phyloP scores from a whole-genome alignment of 2,329 filamentous ascomycete genomes.

The Monosporascus sp. region DNA sequence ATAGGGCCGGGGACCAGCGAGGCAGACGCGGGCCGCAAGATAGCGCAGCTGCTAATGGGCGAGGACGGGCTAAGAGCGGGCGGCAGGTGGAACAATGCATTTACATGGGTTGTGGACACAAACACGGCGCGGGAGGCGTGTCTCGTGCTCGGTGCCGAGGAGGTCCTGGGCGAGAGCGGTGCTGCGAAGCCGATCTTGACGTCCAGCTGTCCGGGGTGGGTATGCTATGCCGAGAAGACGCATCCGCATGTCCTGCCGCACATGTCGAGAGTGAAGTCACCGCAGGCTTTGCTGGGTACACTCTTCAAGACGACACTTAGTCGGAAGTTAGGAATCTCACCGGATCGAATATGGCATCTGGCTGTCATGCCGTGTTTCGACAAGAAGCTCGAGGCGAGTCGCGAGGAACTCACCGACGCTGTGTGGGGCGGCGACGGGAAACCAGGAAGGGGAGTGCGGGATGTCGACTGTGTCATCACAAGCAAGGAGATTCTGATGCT shows the following conservation, averaged over 20 bases:
- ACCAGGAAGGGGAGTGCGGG: constrained; percentile 59
- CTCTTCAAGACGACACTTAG: constrained; percentile 83
- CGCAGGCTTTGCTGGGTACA: constrained; percentile 86
- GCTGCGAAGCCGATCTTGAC: constrained; percentile 63
- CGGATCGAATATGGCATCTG: constrained; percentile 85
- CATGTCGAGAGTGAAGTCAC: constrained; percentile 85
- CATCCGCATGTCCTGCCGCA: constrained; percentile 91
- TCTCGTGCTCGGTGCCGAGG: constrained; percentile 72
- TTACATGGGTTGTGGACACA: constrained; percentile 87
- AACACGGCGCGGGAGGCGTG: constrained; percentile 77
- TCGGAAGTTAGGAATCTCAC: constrained; percentile 63
- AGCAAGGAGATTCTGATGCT: constrained; percentile 91
- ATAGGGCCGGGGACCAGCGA: constrained; percentile 68
- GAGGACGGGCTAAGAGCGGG: constrained; percentile 62
- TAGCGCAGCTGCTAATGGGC: constrained; percentile 72
- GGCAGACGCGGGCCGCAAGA: constrained; percentile 71
- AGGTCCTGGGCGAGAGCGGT: constrained; percentile 47
- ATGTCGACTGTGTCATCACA: constrained; percentile 97
- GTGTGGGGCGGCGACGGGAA: constrained; percentile 57
- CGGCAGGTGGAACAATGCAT: constrained; percentile 68
- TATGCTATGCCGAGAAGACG: constrained; percentile 98
- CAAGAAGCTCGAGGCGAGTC: constrained; percentile 95
- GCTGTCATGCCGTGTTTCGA: constrained; percentile 99
- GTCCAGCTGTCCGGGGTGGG: constrained; percentile 93
- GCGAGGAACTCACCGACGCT: constrained; percentile 81